Evolutionary conservation across 305 asterid genomes (phyloP).

Genomic region (Rubia peregrina): DNA sequence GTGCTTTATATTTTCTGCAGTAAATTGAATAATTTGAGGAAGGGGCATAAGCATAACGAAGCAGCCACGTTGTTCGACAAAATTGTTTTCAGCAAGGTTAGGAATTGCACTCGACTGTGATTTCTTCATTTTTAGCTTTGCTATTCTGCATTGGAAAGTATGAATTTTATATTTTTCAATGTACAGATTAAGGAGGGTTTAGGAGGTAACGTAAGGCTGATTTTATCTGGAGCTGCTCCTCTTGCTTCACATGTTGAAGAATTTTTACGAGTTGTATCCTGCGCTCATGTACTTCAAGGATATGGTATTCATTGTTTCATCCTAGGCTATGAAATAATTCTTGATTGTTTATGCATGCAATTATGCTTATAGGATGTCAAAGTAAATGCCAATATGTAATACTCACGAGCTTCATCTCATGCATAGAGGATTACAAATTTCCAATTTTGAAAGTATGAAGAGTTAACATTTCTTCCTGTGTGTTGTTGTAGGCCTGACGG

Average conservation of each 20-base stretch:
- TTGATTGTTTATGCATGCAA: neutral
- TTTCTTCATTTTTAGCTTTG: neutral
- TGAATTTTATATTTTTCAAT: constrained; percentile 9
- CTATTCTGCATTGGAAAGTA: constrained; percentile 12
- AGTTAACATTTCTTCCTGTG: neutral
- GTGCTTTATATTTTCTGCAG: constrained; percentile 34
- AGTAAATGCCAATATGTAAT: neutral
- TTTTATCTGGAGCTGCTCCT: constrained; percentile 87
- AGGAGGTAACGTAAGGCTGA: constrained; percentile 75
- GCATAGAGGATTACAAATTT: neutral
- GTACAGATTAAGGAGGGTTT: constrained; percentile 53
- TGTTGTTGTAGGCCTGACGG: constrained; percentile 63
- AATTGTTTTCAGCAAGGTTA: constrained; percentile 64
- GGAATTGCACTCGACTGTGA: constrained; percentile 9
- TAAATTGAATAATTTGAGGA: constrained; percentile 58
- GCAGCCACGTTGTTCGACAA: constrained; percentile 71
- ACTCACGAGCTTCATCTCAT: neutral
- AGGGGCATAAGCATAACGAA: constrained; percentile 60
- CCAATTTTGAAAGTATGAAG: neutral
- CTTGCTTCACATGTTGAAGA: constrained; percentile 69
- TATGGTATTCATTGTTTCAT: constrained; percentile 39
- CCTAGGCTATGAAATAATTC: neutral
- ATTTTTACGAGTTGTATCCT: constrained; percentile 66
- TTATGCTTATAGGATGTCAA: neutral
- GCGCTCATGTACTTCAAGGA: constrained; percentile 84